Percentiles rank a stretch among this genome's conserved stretches.
These are phyloP conservation scores for Setomelanomma holmii DNA, from an alignment of 2,329 filamentous ascomycete species.

Conservation along the genomic window DNA sequence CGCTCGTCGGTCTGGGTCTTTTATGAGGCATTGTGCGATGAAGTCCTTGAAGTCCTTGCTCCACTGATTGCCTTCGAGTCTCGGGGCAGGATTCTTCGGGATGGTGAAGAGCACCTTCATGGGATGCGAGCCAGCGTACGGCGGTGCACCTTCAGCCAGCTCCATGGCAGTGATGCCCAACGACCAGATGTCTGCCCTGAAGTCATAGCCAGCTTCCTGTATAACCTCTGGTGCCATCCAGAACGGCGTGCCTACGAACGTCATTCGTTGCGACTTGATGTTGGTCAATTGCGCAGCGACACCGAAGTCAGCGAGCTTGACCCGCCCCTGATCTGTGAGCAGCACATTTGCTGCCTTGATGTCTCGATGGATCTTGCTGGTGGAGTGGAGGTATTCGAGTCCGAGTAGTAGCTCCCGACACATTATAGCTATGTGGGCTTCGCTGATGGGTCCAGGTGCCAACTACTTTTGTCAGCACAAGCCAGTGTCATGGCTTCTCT, in stretches of 20 bases:
- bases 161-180: conserved; percentile 94
- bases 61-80: conserved; percentile 79
- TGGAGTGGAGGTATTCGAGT: conserved; percentile 89
- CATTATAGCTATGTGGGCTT: conserved; percentile 91
- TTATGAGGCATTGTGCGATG: conserved; percentile 85
- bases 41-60: conserved; percentile 95
- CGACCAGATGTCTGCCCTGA: conserved; percentile 98
- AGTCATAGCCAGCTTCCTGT: conserved; percentile 95
- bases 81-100: conserved; percentile 85
- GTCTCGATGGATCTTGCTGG: conserved; percentile 95
- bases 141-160: conserved; percentile 88
- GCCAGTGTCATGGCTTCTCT: no score
- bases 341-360: conserved; percentile 97
- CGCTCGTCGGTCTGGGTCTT: conserved; percentile 84
- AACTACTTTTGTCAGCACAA: conserved; percentile 62
- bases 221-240: conserved; percentile 99
- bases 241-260: conserved; percentile 89
- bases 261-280: conserved; percentile 96
- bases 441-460: conserved; percentile 87
- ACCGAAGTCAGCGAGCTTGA: conserved; percentile 96
- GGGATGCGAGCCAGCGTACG: conserved; percentile 93
- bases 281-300: conserved; percentile 96
- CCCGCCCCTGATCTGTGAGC: conserved; percentile 87
- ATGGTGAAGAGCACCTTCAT: conserved; percentile 99
- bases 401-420: conserved; percentile 90